phyloP scores from a whole-genome alignment of 208 protist species.

The Acanthamoeba sp. region DNA sequence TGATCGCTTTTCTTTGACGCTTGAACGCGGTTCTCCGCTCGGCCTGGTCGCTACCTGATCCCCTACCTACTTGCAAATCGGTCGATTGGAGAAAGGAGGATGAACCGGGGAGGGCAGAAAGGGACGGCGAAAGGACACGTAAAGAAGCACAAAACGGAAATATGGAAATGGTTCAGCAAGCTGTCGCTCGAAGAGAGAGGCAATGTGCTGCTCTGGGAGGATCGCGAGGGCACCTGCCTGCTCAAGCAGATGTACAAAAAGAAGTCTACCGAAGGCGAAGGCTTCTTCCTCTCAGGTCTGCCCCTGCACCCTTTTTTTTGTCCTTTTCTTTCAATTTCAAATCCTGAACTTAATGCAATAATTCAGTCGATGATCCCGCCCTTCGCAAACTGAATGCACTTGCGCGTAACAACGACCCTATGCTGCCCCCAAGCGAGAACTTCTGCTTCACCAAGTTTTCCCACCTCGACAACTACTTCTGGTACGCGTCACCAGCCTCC shows the following conservation, averaged over 20 bases:
- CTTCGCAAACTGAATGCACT: conserved; percentile 22
- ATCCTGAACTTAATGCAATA: not conserved
- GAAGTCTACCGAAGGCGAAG: conserved; percentile 65
- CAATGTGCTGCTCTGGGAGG: conserved; percentile 71
- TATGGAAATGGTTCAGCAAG: conserved; percentile 75
- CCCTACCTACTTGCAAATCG: no score
- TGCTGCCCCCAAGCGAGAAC: conserved; percentile 70
- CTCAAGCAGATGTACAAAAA: conserved; percentile 76
- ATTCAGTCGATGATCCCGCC: conserved; percentile 46
- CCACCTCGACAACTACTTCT: conserved; percentile 73
- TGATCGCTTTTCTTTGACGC: not conserved
- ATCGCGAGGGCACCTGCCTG: conserved; percentile 56
- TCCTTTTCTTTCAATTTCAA: conserved; percentile 33
- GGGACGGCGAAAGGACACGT: not conserved
- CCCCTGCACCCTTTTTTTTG: not conserved
- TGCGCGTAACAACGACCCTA: conserved; percentile 23
- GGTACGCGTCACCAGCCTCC: not conserved
- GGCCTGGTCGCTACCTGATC: not conserved
- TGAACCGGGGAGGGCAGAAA: not conserved
- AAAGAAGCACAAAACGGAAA: conserved; percentile 42
- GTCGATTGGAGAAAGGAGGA: not conserved
- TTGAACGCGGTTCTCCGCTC: not conserved
- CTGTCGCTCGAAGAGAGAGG: conserved; percentile 66
- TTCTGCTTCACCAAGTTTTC: conserved; percentile 75
- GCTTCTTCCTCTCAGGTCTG: conserved; percentile 62